Conservation (phyloP, 2,329 filamentous ascomycete genomes). For the Fusarium piperis region DNA sequence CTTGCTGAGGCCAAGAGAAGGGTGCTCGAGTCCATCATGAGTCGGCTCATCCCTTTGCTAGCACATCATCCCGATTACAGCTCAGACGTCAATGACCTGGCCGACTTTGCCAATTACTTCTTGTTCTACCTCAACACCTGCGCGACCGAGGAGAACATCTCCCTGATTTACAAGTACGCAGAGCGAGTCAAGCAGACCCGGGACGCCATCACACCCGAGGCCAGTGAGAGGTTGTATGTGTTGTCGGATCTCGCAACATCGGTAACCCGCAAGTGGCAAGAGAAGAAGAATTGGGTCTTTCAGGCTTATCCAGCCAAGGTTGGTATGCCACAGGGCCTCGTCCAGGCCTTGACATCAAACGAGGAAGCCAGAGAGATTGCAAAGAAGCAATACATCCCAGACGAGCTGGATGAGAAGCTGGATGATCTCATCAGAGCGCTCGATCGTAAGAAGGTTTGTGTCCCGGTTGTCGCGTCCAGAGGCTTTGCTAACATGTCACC, state of each 20-base stretch:
- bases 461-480: background rate
- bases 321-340: constrained; percentile 82
- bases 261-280: constrained; percentile 85
- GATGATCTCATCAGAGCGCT: constrained; percentile 72
- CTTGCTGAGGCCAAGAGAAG: constrained; percentile 68
- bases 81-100: constrained; percentile 70
- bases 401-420: constrained; percentile 78
- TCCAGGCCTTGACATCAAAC: constrained; percentile 78
- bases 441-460: constrained; percentile 76
- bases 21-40: constrained; percentile 82
- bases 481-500: constrained; percentile 35
- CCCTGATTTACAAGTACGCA: constrained; percentile 89
- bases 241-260: constrained; percentile 88
- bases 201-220: constrained; percentile 76
- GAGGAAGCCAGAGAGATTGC: constrained; percentile 85
- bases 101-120: constrained; percentile 88
- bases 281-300: constrained; percentile 85
- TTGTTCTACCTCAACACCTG: constrained; percentile 87
- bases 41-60: constrained; percentile 84
- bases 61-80: constrained; percentile 95
- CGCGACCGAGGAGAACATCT: constrained; percentile 86
- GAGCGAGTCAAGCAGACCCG: constrained; percentile 91
- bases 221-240: constrained; percentile 82
- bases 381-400: constrained; percentile 83
- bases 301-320: constrained; percentile 85